phyloP scores from a whole-genome alignment of 495 filamentous ascomycete genomes.

The Melanomma pulvis-pyrius region DNA sequence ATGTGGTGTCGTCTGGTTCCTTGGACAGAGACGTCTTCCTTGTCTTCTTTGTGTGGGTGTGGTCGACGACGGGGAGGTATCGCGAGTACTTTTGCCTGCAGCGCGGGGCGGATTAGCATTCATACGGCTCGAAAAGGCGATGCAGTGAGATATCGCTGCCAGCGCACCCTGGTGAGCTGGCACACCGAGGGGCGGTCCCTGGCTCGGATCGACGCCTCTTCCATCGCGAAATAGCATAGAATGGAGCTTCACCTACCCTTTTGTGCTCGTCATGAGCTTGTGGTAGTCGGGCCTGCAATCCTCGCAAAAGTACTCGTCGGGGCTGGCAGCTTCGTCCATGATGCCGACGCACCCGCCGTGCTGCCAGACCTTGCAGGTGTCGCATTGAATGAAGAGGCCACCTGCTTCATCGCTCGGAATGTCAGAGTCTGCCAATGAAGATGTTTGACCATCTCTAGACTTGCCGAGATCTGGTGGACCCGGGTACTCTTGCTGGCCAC shows the following conservation, averaged over 20 bases:
- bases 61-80: slow-evolving; percentile 66
- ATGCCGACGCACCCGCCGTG: slow-evolving; percentile 98
- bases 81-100: slow-evolving; percentile 65
- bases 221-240: not conserved
- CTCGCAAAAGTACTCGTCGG: slow-evolving; percentile 98
- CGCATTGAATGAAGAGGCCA: slow-evolving; percentile 97
- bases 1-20: slow-evolving; percentile 54
- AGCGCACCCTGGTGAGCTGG: slow-evolving; percentile 9
- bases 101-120: not conserved
- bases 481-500: slow-evolving; percentile 91
- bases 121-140: not conserved
- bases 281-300: slow-evolving; percentile 90
- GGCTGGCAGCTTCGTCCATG: slow-evolving; percentile 85
- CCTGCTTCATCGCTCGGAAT: slow-evolving; percentile 81
- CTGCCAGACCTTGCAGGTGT: slow-evolving; percentile 97
- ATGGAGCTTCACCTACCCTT: slow-evolving; percentile 71
- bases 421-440: slow-evolving; percentile 51
- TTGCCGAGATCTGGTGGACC: slow-evolving; percentile 69
- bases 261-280: slow-evolving; percentile 72
- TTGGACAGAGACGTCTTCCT: slow-evolving; percentile 62
- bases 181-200: not conserved
- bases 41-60: slow-evolving; percentile 50
- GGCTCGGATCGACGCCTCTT: not conserved
- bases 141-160: not conserved
- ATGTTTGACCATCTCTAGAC: slow-evolving; percentile 36